phyloP scores from a whole-genome alignment of 2,329 filamentous ascomycete species.

The Alternaria alternata region DNA sequence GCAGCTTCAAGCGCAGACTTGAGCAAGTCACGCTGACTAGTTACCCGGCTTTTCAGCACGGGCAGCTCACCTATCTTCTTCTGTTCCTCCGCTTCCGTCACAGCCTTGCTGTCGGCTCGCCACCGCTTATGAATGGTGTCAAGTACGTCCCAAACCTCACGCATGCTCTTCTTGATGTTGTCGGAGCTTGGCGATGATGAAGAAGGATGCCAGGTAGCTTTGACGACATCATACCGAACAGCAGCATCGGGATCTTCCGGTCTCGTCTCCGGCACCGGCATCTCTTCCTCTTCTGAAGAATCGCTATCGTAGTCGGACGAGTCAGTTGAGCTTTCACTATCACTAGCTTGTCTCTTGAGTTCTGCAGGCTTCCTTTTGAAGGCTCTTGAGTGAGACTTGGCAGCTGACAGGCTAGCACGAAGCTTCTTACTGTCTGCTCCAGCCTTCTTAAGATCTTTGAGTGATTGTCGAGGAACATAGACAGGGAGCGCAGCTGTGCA shows the following conservation, averaged over 20 bases:
- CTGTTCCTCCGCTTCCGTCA: constrained; percentile 66
- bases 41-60: constrained; percentile 64
- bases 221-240: constrained; percentile 66
- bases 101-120: constrained; percentile 64
- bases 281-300: constrained; percentile 62
- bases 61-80: constrained; percentile 63
- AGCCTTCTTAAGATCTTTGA: constrained; percentile 55
- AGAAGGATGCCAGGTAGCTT: constrained; percentile 67
- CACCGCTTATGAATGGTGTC: constrained; percentile 68
- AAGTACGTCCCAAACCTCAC: constrained; percentile 66
- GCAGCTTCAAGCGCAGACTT: constrained; percentile 59
- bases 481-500: constrained; percentile 51
- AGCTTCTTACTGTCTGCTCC: constrained; percentile 54
- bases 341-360: constrained; percentile 47
- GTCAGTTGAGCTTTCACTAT: constrained; percentile 56
- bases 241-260: constrained; percentile 62
- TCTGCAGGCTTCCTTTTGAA: constrained; percentile 26
- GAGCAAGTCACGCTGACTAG: constrained; percentile 65
- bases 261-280: constrained; percentile 62
- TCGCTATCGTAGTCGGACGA: constrained; percentile 60
- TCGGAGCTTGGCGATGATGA: constrained; percentile 59
- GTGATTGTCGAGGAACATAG: constrained; percentile 55
- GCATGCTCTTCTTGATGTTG: constrained; percentile 63
- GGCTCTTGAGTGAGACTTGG: constrained; percentile 33
- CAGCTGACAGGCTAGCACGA: constrained; percentile 39